Evolutionary conservation across 2,329 filamentous ascomycete species (phyloP), one percentile per base, ranked within the genome.

Genomic region (Cordyceps farinosa): DNA sequence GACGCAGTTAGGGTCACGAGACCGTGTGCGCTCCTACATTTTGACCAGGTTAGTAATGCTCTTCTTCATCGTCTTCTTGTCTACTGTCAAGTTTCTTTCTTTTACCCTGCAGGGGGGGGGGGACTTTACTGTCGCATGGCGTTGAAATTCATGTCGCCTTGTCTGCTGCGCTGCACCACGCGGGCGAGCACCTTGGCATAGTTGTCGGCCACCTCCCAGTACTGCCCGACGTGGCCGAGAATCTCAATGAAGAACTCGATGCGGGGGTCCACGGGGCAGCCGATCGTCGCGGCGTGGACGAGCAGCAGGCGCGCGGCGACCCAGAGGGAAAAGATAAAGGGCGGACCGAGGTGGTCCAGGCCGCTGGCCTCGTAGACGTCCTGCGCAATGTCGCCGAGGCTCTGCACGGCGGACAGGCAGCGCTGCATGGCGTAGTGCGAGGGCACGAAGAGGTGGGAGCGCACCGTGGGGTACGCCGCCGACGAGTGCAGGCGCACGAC

Each of bases 181-280:
- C 78, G 71, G 3, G 72, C 72, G 2, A 80, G 68, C 17, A 79
- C 76, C 47, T 75, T 74, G 40, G 77, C 76, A 55, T 80, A 80
- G 36, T 74, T 76, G 32, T 73, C 75, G 1, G 78, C 78, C 1
- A 80, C 76, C 34, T 79, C 76, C 78, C 78, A 80, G 61, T 78
- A 76, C 54, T 77, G 73, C 0, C 78, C 78, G 27, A 80, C 74
- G 52, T 79, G 71, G 0, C 71, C 69, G 3, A 80, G 69, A 0
- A 77, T 79, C 32, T 78, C 76, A 51, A 80, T 75, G 44, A 79
- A 79, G 65, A 79, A 79, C 36, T 77, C 77, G 48, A 80, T 76
- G 58, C 75, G 73, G 0, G 74, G 69, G 30, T 79, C 76, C 1
- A 79, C 71, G 0, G 71, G 66, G 17, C 73, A 72, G 3, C 76